phyloP scores from a whole-genome alignment of 805 yeast genomes.

The Maudiozyma turicensis region DNA sequence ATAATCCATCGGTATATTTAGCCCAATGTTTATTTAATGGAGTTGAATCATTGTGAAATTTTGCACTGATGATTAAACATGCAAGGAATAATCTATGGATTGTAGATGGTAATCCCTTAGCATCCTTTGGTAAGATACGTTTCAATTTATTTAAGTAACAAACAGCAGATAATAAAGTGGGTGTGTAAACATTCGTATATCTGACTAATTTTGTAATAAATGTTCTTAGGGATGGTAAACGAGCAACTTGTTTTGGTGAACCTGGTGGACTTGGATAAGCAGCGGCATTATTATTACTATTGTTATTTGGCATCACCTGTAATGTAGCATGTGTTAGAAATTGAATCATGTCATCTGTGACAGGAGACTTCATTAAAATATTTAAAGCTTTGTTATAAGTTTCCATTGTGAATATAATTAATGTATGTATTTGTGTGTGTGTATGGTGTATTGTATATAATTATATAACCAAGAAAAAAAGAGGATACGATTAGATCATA shows the following conservation, averaged over 20 bases:
- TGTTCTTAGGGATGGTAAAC: conserved; percentile 58
- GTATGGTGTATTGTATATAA: background rate
- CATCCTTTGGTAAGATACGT: conserved; percentile 53
- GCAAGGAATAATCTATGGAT: conserved; percentile 70
- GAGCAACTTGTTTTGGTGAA: conserved; percentile 22
- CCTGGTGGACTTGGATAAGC: conserved; percentile 19
- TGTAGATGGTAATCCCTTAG: conserved; percentile 71
- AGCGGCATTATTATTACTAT: conserved; percentile 19
- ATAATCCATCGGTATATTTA: conserved; percentile 64
- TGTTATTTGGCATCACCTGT: conserved; percentile 49
- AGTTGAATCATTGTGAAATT: conserved; percentile 67
- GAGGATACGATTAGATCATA: too few relatives aligned
- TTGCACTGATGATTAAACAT: conserved; percentile 62
- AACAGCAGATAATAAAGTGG: conserved; percentile 63
- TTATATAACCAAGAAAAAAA: background rate
- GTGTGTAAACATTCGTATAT: conserved; percentile 71
- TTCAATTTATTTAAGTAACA: conserved; percentile 57
- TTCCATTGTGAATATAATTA: conserved; percentile 9
- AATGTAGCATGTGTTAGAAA: conserved; percentile 56
- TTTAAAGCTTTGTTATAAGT: conserved; percentile 45
- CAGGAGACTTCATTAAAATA: conserved; percentile 53
- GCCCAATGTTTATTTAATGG: conserved; percentile 79
- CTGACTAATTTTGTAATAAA: conserved; percentile 64
- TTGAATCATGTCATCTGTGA: conserved; percentile 65
- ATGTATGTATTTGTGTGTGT: background rate